A percentile compares a stretch with the other conserved stretches of the same genome.
Evolutionary conservation across 441 rosid genomes (phyloP).

Genomic region (Monsonia emarginata): DNA sequence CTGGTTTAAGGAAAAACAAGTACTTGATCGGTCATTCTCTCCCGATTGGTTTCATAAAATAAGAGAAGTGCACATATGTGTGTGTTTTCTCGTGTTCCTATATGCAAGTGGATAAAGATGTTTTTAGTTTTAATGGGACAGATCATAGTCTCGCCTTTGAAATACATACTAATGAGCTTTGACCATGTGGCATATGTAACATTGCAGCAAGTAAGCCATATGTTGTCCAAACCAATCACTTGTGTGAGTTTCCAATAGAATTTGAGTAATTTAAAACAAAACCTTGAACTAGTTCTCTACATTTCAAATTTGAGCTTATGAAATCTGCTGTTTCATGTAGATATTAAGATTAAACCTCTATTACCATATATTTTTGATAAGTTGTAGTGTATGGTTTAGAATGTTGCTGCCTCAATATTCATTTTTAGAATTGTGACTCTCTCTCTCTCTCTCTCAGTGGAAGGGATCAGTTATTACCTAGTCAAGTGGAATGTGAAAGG

Average conservation of each 20-base stretch:
- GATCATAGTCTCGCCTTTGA: not conserved
- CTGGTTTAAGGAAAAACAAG: too few species aligned
- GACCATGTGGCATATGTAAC: not conserved
- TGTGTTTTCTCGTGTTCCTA: too few species aligned
- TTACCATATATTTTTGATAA: not conserved
- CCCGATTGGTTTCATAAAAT: too few species aligned
- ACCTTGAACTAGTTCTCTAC: not conserved
- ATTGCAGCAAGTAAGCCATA: not conserved
- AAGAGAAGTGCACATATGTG: too few species aligned
- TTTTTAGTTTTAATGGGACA: not conserved
- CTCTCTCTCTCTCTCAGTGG: constrained; percentile 9
- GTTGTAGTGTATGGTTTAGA: not conserved
- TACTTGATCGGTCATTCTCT: too few species aligned
- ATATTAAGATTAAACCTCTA: not conserved
- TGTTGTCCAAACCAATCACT: not conserved
- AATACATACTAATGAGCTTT: not conserved
- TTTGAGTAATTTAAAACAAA: not conserved
- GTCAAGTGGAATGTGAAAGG: not conserved
- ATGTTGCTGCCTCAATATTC: not conserved
- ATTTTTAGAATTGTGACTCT: not conserved
- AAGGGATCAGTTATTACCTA: not conserved
- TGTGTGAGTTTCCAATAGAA: not conserved
- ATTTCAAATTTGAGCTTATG: not conserved
- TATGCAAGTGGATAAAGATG: not conserved
- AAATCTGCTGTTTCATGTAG: not conserved